Evolutionary conservation across 2,329 filamentous ascomycete genomes (phyloP), one percentile per base, ranked within the genome.

Genomic region (Didymella segeticola): DNA sequence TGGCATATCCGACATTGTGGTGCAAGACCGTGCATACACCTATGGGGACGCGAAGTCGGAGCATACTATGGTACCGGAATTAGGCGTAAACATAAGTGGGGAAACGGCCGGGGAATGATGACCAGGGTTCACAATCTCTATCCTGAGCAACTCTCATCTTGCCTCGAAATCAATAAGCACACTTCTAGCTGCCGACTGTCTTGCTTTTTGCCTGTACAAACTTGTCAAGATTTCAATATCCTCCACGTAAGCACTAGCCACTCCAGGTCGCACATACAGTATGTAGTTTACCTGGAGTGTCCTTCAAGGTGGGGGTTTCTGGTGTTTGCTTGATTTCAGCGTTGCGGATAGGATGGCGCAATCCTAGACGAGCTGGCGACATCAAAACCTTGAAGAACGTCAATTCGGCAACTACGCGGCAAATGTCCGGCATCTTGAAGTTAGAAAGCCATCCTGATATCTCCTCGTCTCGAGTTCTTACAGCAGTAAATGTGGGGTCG

Each of bases 361-460:
- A 63, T 61, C 37, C 29, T 53, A n/a, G 17, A 43, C 49, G 33
- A 49, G 50, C 45, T 61, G 47, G 48, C 60, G 54, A 57, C 60
- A 63, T 63, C 46, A 34, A 26, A 43, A 56, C 53, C 52, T 51
- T 53, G 47, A 41, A 53, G 48, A 29, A 45, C 30, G 42, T 45
- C 48, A 53, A 36, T 31, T 33, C 17, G 30, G 42, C 30, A 20
- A n/a, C 27, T 31, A 36, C 20, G 17, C 45, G 45, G 33, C 45
- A 31, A 23, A 7, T 6, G 17, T 2, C 17, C 38, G 25, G 25
- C 14, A 3, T 30, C 34, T 22, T 38, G 9, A 9, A 20, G 25
- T 3, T 7, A 20, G 3, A 10, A 12, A 14, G 15, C 7, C 2
- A 1, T 3, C 11, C 3, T 20, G n/a, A 12, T 20, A 29, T 42